Base-by-base conservation (phyloP, 768 basidiomycete genomes). In the Suillus fuscotomentosus region DNA sequence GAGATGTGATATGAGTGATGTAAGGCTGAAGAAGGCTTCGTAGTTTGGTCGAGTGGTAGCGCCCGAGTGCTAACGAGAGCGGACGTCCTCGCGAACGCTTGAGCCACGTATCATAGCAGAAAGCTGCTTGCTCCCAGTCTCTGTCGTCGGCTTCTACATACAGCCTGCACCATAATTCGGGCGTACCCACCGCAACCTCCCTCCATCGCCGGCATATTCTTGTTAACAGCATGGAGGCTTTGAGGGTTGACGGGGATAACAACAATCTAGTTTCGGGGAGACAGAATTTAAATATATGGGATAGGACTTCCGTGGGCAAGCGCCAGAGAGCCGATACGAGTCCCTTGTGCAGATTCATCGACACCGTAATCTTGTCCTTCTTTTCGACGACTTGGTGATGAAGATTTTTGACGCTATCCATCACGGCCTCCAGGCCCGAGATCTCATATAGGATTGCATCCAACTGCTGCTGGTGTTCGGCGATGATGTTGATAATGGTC, bases 121-220 rank as follows among this genome's bases (percentile, higher is more conserved):
- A 70, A 20, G 67, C 17, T 34, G 65, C 63, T 24, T 57, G 68
- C 34, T 63, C 72, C 47, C 64, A 63, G 10, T 59, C 60, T 36
- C 10, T 54, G 34, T 36, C 20, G 20, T 48, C 34, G 45, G 15
- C 62, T 36, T 34, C 56, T 31, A 74, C 59, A 20, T 53, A 70
- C 9, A 86, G 80, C 1, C 80, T 77, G 15, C 80, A 79, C 85
- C 85, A 86, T 38, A 86, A 70, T 56, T 73, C 75, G 10, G 85
- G 81, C 0, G 79, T 80, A 4, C 72, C 70, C 17, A 74, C 57
- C 31, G 73, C 79, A 14, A 84, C 62, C 9, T 70, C 62, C 65
- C 78, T 78, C 85, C 85, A 86, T 3, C 73, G 64, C 3, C 71
- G 71, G 65, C 81, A 82, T 15, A 86, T 79, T 45, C 70, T 69